These are phyloP conservation scores for Plasmodium yoelii DNA, from an alignment of 169 alveolate genomes.

Conservation along the genomic window DNA sequence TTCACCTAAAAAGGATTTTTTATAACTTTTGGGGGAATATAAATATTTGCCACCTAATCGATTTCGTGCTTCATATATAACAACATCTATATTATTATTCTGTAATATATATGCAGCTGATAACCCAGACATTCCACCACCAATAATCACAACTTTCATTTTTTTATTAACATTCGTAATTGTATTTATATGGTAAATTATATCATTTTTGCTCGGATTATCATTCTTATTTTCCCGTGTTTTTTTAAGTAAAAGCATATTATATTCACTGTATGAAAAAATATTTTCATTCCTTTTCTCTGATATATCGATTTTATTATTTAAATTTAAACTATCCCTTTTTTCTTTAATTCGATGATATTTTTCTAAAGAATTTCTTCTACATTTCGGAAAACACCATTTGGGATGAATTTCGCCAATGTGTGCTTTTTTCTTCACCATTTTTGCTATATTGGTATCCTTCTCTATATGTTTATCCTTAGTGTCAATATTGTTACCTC, in stretches of 20 bases:
- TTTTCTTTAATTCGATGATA: neutral
- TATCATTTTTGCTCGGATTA: conserved; percentile 25
- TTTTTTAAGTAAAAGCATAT: conserved; percentile 19
- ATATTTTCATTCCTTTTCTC: conserved; percentile 16
- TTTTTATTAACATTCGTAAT: conserved; percentile 21
- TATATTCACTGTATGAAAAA: conserved; percentile 44
- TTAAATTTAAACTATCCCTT: neutral
- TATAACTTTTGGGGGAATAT: conserved; percentile 11
- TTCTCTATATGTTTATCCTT: too few relatives aligned
- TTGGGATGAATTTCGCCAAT: neutral
- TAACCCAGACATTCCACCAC: conserved; percentile 65
- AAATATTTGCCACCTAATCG: conserved; percentile 65
- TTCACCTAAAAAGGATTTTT: conserved; percentile 48
- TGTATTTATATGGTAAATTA: conserved; percentile 52
- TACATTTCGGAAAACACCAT: too few relatives aligned
- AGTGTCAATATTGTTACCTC: too few relatives aligned
- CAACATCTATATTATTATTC: conserved; percentile 49
- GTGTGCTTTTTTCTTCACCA: too few relatives aligned
- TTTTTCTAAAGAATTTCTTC: too few relatives aligned
- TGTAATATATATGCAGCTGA: conserved; percentile 68
- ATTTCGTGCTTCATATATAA: conserved; percentile 64
- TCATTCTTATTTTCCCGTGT: neutral
- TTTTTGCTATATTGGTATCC: too few relatives aligned
- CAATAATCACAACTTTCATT: conserved; percentile 54
- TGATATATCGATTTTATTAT: conserved; percentile 27